Conservation (phyloP, 176 grass and related monocot species). For the Elaeis guineensis region DNA sequence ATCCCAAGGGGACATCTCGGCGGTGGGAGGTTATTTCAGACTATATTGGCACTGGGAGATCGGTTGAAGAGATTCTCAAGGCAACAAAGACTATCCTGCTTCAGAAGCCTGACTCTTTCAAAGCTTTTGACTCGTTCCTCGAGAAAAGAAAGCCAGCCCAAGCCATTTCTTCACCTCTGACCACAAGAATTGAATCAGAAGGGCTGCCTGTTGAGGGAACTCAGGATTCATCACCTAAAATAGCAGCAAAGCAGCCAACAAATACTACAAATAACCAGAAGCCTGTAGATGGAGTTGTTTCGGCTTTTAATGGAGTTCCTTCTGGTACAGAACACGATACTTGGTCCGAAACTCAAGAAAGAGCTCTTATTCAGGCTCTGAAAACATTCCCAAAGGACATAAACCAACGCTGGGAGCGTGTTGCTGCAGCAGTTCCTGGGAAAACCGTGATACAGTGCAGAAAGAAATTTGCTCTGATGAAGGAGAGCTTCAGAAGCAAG, state of each 20-base stretch:
- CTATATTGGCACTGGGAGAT: conserved; percentile 75
- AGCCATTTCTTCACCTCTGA: conserved; percentile 70
- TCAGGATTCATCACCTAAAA: conserved; percentile 29
- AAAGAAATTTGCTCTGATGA: conserved; percentile 86
- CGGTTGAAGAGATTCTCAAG: conserved; percentile 94
- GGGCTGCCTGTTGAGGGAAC: conserved; percentile 15
- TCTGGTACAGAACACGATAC: conserved; percentile 43
- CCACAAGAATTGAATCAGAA: conserved; percentile 45
- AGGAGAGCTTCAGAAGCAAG: conserved; percentile 78
- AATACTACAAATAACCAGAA: conserved; percentile 29
- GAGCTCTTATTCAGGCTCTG: conserved; percentile 81
- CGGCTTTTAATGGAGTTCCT: conserved; percentile 31
- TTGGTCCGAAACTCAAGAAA: conserved; percentile 81
- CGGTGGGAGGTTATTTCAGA: conserved; percentile 97
- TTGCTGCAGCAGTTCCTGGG: conserved; percentile 81
- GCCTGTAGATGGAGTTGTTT: conserved; percentile 9
- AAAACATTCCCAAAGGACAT: conserved; percentile 94
- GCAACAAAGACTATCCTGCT: conserved; percentile 88
- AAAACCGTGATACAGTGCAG: conserved; percentile 94
- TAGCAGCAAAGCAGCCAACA: conserved; percentile 7
- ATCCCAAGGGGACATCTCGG: conserved; percentile 74
- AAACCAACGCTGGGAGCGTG: conserved; percentile 93
- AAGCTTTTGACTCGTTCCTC: conserved; percentile 96
- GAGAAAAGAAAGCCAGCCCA: conserved; percentile 83
- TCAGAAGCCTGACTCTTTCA: conserved; percentile 87